These are phyloP conservation scores for Linnemannia exigua DNA, from an alignment of 192 early-diverging fungal species.

Conservation along the genomic window DNA sequence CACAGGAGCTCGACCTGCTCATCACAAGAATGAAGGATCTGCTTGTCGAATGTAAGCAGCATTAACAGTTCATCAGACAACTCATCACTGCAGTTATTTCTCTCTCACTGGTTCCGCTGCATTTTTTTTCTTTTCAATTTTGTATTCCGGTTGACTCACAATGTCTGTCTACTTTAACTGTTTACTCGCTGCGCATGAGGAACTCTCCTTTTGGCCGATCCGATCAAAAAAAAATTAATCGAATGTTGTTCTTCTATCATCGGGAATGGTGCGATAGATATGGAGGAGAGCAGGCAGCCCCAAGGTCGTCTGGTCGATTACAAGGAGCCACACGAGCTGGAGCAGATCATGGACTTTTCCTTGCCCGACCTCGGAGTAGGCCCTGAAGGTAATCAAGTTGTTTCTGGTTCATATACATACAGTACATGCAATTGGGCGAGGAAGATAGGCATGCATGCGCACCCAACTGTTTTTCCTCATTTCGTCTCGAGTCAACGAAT, in stretches of 20 bases:
- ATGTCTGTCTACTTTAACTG: conserved; percentile 15
- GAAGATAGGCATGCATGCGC: background rate
- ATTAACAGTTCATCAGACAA: background rate
- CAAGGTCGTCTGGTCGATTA: conserved; percentile 56
- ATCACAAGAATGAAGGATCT: conserved; percentile 62
- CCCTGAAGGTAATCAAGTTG: conserved; percentile 56
- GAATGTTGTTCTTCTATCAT: conserved; percentile 1
- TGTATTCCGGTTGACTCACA: conserved; percentile 30
- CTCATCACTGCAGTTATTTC: background rate
- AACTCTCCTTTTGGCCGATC: conserved; percentile 23
- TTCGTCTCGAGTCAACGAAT: too few species aligned
- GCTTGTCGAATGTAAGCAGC: conserved; percentile 58
- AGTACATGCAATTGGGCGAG: background rate
- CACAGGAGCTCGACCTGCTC: conserved; percentile 59
- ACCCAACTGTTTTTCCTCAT: too few species aligned
- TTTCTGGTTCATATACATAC: background rate
- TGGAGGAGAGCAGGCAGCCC: conserved; percentile 58
- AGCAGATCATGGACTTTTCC: conserved; percentile 62
- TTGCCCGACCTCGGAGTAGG: conserved; percentile 59
- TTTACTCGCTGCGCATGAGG: conserved; percentile 29
- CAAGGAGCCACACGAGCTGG: conserved; percentile 60
- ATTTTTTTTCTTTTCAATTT: background rate
- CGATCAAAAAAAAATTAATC: conserved; percentile 15
- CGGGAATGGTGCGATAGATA: conserved; percentile 46
- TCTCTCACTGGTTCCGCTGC: background rate